phyloP scores from a whole-genome alignment of 164 flowering plant genomes.

The Cinnamomum chago region DNA sequence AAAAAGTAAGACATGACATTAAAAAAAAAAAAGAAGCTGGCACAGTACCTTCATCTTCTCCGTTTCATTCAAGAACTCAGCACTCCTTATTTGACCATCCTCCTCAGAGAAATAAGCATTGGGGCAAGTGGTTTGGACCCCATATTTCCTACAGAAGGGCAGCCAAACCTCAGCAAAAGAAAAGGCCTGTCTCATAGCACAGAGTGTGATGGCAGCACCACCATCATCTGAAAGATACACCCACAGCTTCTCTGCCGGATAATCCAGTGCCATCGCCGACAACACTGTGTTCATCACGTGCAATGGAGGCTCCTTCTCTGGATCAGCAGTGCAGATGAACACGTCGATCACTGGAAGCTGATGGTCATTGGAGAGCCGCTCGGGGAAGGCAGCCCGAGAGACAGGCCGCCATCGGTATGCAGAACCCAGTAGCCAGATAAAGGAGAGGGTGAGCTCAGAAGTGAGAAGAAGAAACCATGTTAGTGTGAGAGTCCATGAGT shows the following conservation, averaged over 20 bases:
- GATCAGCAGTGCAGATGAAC: slow-evolving; percentile 61
- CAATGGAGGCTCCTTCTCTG: slow-evolving; percentile 46
- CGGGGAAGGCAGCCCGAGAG: slow-evolving; percentile 37
- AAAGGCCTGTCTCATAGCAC: slow-evolving; percentile 37
- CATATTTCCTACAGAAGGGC: slow-evolving; percentile 50
- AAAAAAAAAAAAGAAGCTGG: not conserved
- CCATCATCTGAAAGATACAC: slow-evolving; percentile 74
- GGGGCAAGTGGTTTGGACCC: slow-evolving; percentile 41
- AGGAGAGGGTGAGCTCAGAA: slow-evolving; percentile 41
- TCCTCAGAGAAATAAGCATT: slow-evolving; percentile 38
- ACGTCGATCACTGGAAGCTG: slow-evolving; percentile 50
- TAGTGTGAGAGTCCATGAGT: not conserved
- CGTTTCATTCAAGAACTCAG: not conserved
- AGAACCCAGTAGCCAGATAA: slow-evolving; percentile 39
- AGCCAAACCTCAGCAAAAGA: slow-evolving; percentile 50
- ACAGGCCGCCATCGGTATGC: slow-evolving; percentile 49
- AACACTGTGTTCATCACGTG: slow-evolving; percentile 68
- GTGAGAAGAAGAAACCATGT: slow-evolving; percentile 33
- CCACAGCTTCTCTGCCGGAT: slow-evolving; percentile 54
- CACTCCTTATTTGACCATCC: not conserved
- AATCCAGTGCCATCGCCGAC: slow-evolving; percentile 64
- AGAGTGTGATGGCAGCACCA: slow-evolving; percentile 39
- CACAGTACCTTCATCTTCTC: not conserved
- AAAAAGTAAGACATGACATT: too few species aligned
- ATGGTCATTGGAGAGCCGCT: slow-evolving; percentile 24